Evolutionary conservation across 2,329 filamentous ascomycete species (phyloP), one percentile per base, ranked within the genome.

Genomic region (Alternaria alternata): DNA sequence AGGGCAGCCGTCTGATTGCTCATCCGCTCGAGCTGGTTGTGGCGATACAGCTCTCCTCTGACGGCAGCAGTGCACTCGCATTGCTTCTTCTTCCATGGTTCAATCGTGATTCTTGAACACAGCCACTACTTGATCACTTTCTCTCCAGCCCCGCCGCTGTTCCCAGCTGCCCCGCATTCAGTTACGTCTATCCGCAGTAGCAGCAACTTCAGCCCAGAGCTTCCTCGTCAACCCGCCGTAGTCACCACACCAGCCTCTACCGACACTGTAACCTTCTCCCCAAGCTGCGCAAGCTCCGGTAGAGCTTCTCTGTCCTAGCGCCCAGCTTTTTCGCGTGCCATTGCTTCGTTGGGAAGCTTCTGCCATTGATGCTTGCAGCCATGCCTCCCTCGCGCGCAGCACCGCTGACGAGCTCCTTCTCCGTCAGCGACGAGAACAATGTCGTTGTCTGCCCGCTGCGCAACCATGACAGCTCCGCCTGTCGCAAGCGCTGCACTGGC

Each of bases 381-480:
- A 97, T 97, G 94, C 93, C 94, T 82, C 93, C 93, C 77, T 64
- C 62, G 57, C 89, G 92, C 86, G 88, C 91, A 74, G 88, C 91
- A 74, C 90, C 92, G 69, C 86, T 96, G 77, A 95, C 92, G 65
- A 92, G 91, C 77, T 95, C 93, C 68, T 97, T 97, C 81, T 94
- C 93, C 69, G 91, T 96, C 74, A 92, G 92, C 74, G 93, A 97
- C 84, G 87, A 91, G 80, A 94, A 92, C 81, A 96, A 96, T 80
- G 94, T 98, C 82, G 95, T 99, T 77, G 92, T 97, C 76, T 99
- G 95, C 82, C 95, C 95, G 70, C 85, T 99, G 80, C 89, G 89
- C 77, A 97, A 97, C 79, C 94, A 97, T 77, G 95, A 99, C 88
- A 92, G 93, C 79, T 97, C 94, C 70, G 93, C 90, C 83, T 99